Percentiles rank a stretch among this genome's conserved stretches.
Evolutionary conservation across 306 rosid species (phyloP).

Genomic region (Hippophae rhamnoides): DNA sequence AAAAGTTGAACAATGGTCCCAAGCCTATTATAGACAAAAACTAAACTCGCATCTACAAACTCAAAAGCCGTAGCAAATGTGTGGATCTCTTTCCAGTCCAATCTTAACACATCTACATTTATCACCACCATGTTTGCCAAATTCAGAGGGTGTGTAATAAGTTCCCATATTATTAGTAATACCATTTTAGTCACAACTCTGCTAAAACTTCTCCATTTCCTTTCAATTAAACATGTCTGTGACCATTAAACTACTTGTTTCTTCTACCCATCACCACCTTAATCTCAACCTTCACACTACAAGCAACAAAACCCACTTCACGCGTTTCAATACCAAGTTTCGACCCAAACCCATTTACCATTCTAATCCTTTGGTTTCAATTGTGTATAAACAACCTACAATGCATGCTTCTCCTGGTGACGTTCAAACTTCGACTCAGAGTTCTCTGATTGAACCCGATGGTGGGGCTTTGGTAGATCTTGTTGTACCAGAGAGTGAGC

Average conservation of each 20-base stretch:
- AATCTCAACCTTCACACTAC: slow-evolving; percentile 16
- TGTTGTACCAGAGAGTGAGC: slow-evolving; percentile 49
- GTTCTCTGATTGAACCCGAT: slow-evolving; percentile 86
- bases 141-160: slow-evolving; percentile 12
- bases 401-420: slow-evolving; percentile 32
- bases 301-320: slow-evolving; percentile 8
- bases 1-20: neutral
- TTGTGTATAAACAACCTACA: slow-evolving; percentile 14
- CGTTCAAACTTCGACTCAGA: slow-evolving; percentile 25
- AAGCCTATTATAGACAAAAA: neutral
- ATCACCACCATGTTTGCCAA: slow-evolving; percentile 20
- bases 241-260: slow-evolving; percentile 40
- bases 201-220: neutral
- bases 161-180: slow-evolving; percentile 30
- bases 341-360: slow-evolving; percentile 37
- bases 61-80: slow-evolving; percentile 11
- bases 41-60: slow-evolving; percentile 28
- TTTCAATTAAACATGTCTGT: slow-evolving; percentile 42
- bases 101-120: neutral
- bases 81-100: slow-evolving; percentile 14
- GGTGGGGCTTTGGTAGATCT: slow-evolving; percentile 78
- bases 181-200: slow-evolving; percentile 2
- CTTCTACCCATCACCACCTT: slow-evolving; percentile 20
- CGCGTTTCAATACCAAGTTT: slow-evolving; percentile 15
- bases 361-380: slow-evolving; percentile 25